Conservation (phyloP, 805 yeast genomes). For the Lachancea quebecensis region DNA sequence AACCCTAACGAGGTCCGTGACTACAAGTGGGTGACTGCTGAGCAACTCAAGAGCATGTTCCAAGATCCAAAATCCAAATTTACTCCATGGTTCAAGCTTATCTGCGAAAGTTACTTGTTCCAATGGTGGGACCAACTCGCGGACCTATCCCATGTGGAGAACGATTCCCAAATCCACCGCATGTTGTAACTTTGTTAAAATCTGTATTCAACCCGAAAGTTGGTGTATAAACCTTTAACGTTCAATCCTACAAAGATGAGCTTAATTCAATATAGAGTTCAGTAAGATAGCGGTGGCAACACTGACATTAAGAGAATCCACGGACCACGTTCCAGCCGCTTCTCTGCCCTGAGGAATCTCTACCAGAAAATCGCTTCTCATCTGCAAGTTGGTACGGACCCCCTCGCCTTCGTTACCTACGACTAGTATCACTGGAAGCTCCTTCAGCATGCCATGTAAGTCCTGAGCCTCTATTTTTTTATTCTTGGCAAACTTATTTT, state of each 20-base stretch:
- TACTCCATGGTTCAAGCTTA: slow-evolving; percentile 98
- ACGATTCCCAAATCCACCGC: slow-evolving; percentile 33
- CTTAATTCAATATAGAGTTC: slow-evolving; percentile 18
- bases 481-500: slow-evolving; percentile 29
- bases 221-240: neutral
- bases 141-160: slow-evolving; percentile 43
- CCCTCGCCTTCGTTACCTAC: slow-evolving; percentile 87
- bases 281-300: slow-evolving; percentile 78
- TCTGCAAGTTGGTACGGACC: slow-evolving; percentile 56
- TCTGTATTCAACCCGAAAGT: too few relatives aligned
- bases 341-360: slow-evolving; percentile 27
- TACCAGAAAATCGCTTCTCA: slow-evolving; percentile 46
- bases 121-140: slow-evolving; percentile 87
- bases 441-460: slow-evolving; percentile 37
- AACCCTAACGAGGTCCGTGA: slow-evolving; percentile 86
- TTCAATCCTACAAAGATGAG: neutral
- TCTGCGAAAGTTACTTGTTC: slow-evolving; percentile 84
- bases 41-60: slow-evolving; percentile 71
- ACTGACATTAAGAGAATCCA: slow-evolving; percentile 83
- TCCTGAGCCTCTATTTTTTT: slow-evolving; percentile 37
- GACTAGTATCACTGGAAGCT: slow-evolving; percentile 60
- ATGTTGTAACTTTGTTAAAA: slow-evolving; percentile 18
- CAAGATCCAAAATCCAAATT: slow-evolving; percentile 56
- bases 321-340: slow-evolving; percentile 18
- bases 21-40: slow-evolving; percentile 60